phyloP scores from a whole-genome alignment of 306 rosid genomes.

The Castanospermum australe region DNA sequence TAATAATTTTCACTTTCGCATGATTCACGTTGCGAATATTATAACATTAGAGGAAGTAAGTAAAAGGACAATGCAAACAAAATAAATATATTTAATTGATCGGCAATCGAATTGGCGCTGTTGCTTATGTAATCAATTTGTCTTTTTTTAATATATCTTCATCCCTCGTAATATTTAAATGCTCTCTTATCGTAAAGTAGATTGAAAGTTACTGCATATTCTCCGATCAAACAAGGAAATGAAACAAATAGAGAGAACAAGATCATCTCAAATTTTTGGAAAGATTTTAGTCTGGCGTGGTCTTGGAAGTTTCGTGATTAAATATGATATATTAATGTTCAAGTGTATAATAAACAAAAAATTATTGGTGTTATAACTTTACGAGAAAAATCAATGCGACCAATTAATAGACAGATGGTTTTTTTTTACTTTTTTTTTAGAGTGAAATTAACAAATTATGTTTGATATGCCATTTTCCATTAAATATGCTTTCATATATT shows the following conservation, averaged over 20 bases:
- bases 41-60: not conserved
- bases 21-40: not conserved
- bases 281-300: conserved; percentile 16
- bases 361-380: not conserved
- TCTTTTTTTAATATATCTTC: not conserved
- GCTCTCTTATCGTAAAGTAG: not conserved
- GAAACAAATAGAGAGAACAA: not conserved
- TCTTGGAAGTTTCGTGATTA: not conserved
- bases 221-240: not conserved
- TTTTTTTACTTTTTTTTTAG: no score
- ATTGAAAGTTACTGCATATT: not conserved
- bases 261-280: not conserved
- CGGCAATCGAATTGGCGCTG: not conserved
- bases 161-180: not conserved
- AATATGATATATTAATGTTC: not conserved
- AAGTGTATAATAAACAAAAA: not conserved
- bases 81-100: not conserved
- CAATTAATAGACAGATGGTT: not conserved
- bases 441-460: not conserved
- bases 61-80: no score
- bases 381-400: not conserved
- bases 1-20: conserved; percentile 8
- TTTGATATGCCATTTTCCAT: not conserved
- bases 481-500: not conserved
- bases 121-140: not conserved